Base-by-base conservation (phyloP, 176 grass and related monocot species). In the Triticum timopheevii region DNA sequence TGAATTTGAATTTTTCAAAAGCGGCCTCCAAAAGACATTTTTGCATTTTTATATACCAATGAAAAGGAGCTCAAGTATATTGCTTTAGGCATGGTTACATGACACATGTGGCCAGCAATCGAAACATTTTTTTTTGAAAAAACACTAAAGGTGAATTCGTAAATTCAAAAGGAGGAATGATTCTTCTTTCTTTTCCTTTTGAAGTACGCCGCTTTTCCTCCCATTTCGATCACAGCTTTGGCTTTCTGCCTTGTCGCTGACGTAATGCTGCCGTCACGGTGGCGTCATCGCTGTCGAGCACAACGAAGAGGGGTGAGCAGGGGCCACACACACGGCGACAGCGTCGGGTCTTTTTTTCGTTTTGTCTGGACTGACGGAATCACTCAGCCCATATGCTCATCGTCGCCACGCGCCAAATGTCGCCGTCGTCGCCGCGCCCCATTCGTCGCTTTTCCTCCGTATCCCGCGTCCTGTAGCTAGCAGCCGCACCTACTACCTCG, bases 231-330 rank as follows among this genome's bases (percentile, higher is more conserved):
- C 68, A n/a, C 68, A 24, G 22, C 10, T n/a, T 6, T 12, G 49
- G 20, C 12, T 17, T 45, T 39, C 39, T 69, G 8, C 2, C 31
- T 38, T 22, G 31, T 34, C 30, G 6, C 65, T 8, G 9, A 74
- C 87, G 87, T 47, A 30, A 78, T 1, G 34, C 68, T 13, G 33
- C 5, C 58, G 82, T 89, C 87, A 85, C 61, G 23, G 40, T 67
- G 77, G 44, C 87, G 87, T 85, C 82, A 76, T 4, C 39, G 1
- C 30, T 10, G 16, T 35, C 17, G 17, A 5, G 16, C 16, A 16
- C 30, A 68, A 7, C 6, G 2, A 15, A 52, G 3, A 4, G 7
- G 10, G 10, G 40, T 0, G 40, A 56, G 52, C 65, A 69, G 31
- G 64, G 27, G 33, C 31, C 65, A 35, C 31, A 69, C 15, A 17